Conservation (phyloP, 345 rosid genomes). For the Nasturtium officinale region DNA sequence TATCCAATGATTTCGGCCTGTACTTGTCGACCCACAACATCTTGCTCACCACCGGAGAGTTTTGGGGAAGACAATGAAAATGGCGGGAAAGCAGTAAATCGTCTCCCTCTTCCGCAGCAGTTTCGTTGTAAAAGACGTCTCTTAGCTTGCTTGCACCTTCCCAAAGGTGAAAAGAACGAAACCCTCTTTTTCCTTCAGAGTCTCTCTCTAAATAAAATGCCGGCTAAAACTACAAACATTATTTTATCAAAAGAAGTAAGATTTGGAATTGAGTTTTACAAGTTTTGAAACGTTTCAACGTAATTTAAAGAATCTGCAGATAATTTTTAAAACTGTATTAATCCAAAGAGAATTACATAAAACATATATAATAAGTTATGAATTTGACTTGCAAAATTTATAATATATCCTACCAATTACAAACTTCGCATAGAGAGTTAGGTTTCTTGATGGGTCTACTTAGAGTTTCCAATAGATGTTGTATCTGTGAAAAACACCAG, state of each 20-base stretch:
- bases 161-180: not conserved
- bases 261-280: no score
- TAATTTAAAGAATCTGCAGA: no score
- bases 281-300: no score
- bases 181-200: not conserved
- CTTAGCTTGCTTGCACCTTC: not conserved
- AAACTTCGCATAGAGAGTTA: constrained; percentile 2
- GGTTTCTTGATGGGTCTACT: not conserved
- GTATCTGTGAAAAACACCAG: constrained; percentile 59
- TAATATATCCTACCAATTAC: constrained; percentile 1
- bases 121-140: constrained; percentile 11
- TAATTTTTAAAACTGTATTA: no score
- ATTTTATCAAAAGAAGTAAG: no score
- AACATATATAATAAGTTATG: not conserved
- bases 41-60: constrained; percentile 15
- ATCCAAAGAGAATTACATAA: no score
- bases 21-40: constrained; percentile 99
- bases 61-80: constrained; percentile 11
- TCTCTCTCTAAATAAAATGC: not conserved
- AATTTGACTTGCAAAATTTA: not conserved
- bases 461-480: constrained; percentile 81
- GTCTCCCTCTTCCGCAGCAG: constrained; percentile 24
- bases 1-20: constrained; percentile 89
- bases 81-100: constrained; percentile 43
- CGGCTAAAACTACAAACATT: no score